These are phyloP conservation scores for Parsonsia alboflavescens DNA, from an alignment of 257 asterid genomes.

Conservation along the genomic window DNA sequence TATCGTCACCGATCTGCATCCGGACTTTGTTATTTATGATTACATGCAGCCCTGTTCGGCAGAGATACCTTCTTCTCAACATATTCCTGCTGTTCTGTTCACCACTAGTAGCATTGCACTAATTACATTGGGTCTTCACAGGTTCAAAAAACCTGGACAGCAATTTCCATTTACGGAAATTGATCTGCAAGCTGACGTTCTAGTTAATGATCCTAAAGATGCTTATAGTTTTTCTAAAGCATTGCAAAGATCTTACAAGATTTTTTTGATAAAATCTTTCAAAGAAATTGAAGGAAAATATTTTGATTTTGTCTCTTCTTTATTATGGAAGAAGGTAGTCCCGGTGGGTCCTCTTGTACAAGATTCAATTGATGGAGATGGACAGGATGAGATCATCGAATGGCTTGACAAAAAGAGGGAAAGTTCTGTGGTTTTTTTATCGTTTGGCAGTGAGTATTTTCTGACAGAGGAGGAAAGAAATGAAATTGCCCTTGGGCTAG, in stretches of 20 bases:
- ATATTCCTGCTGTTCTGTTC: slow-evolving; percentile 25
- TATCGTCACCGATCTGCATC: slow-evolving; percentile 7
- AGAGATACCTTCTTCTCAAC: slow-evolving; percentile 12
- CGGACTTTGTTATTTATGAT: slow-evolving; percentile 27
- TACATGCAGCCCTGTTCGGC: slow-evolving; percentile 26
- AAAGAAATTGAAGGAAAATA: slow-evolving; percentile 23
- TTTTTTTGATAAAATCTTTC: slow-evolving; percentile 16
- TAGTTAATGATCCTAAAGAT: slow-evolving; percentile 7
- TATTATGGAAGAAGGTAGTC: slow-evolving; percentile 9
- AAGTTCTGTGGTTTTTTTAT: slow-evolving; percentile 18
- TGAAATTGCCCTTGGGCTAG: slow-evolving; percentile 20
- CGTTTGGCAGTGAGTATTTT: slow-evolving; percentile 30
- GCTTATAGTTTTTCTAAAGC: slow-evolving; percentile 1
- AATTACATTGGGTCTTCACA: slow-evolving; percentile 5
- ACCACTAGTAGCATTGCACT: slow-evolving; percentile 7
- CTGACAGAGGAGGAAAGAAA: slow-evolving; percentile 17
- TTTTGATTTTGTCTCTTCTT: neutral
- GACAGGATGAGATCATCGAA: slow-evolving; percentile 9
- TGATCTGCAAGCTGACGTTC: neutral
- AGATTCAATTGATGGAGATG: slow-evolving; percentile 6
- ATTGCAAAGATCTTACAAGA: slow-evolving; percentile 7
- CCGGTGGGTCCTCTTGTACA: slow-evolving; percentile 25
- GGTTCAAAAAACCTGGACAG: neutral
- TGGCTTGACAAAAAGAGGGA: slow-evolving; percentile 19
- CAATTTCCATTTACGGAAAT: slow-evolving; percentile 20